phyloP scores from a whole-genome alignment of 192 early-diverging fungal genomes.

The Coemansia sp. region DNA sequence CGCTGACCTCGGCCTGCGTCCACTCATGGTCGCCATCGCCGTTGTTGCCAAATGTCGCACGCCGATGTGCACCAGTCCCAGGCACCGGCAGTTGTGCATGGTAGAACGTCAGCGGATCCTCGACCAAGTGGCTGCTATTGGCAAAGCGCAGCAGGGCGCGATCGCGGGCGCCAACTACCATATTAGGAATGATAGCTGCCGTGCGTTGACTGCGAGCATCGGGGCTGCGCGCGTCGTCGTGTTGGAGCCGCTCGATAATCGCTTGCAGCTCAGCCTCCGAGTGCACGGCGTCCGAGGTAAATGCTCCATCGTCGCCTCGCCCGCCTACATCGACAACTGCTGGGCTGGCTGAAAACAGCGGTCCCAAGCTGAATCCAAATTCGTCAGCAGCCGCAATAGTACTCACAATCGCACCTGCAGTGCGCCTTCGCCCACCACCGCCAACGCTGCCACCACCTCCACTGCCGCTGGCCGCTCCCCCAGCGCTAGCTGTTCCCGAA shows the following conservation, averaged over 20 bases:
- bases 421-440: slow-evolving; percentile 21
- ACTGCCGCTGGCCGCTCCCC: not conserved
- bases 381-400: slow-evolving; percentile 22
- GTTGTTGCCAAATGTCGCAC: slow-evolving; percentile 45
- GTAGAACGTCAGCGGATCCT: slow-evolving; percentile 65
- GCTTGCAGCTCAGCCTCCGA: slow-evolving; percentile 78
- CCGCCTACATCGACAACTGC: slow-evolving; percentile 6
- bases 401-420: not conserved
- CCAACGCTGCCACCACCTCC: slow-evolving; percentile 8
- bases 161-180: slow-evolving; percentile 66
- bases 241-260: slow-evolving; percentile 72
- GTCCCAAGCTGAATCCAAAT: slow-evolving; percentile 48
- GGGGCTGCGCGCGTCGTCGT: slow-evolving; percentile 71
- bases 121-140: slow-evolving; percentile 62
- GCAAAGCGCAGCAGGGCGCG: slow-evolving; percentile 59
- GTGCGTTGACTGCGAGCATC: slow-evolving; percentile 72
- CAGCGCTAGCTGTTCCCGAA: not conserved
- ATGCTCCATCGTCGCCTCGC: slow-evolving; percentile 41
- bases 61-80: slow-evolving; percentile 16
- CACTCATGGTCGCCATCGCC: slow-evolving; percentile 62
- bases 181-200: slow-evolving; percentile 70
- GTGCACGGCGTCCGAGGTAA: slow-evolving; percentile 70
- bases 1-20: slow-evolving; percentile 65
- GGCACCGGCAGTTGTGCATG: slow-evolving; percentile 51
- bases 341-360: slow-evolving; percentile 35